These are phyloP conservation scores for Yamadazyma laniorum DNA, from an alignment of 805 yeast species.

Conservation along the genomic window DNA sequence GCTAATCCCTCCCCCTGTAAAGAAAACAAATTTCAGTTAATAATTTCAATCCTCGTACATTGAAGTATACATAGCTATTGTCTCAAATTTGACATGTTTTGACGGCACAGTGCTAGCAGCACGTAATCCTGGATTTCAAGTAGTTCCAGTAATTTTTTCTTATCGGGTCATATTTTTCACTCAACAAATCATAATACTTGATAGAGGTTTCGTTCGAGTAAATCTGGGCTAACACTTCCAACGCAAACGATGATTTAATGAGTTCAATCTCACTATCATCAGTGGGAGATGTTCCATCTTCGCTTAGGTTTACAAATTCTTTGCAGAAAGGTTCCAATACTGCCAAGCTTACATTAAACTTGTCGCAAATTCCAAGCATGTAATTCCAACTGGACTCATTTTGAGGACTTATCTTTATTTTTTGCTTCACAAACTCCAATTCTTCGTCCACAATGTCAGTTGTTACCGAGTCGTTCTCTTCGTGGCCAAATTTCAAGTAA, in stretches of 20 bases:
- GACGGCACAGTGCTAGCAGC: no score
- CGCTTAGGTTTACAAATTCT: constrained; percentile 36
- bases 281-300: constrained; percentile 13
- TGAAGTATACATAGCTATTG: no score
- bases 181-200: constrained; percentile 51
- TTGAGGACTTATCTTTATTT: constrained; percentile 65
- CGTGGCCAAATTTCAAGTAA: constrained; percentile 42
- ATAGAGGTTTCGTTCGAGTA: constrained; percentile 37
- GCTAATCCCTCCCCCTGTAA: no score
- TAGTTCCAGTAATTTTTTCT: constrained; percentile 62
- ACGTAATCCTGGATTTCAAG: no score
- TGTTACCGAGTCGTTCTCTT: constrained; percentile 12
- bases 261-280: constrained; percentile 18
- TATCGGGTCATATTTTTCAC: constrained; percentile 56
- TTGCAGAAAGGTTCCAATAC: constrained; percentile 47
- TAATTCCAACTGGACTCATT: constrained; percentile 89
- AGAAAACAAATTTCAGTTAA: no score
- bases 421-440: constrained; percentile 46
- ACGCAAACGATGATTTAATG: constrained; percentile 56
- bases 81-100: no score
- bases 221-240: constrained; percentile 59
- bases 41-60: no score
- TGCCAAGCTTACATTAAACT: constrained; percentile 22
- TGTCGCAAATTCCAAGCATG: constrained; percentile 53
- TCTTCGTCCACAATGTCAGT: constrained; percentile 39